Evolutionary conservation across 331 rosid genomes (phyloP).

Genomic region (Dryas integrifolia): DNA sequence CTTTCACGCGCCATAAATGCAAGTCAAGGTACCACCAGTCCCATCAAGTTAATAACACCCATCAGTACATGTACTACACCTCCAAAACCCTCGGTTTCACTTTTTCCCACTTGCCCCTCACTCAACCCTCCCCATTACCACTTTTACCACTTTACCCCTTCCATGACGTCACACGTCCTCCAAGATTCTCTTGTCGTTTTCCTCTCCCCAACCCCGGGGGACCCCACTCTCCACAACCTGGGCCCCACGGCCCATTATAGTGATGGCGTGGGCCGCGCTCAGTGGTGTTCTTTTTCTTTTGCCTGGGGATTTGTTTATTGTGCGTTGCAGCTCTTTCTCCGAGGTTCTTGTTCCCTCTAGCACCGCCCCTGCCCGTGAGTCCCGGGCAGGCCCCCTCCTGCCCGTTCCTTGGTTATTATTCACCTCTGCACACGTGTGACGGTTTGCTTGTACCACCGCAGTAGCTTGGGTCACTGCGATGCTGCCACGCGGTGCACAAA

Average conservation of each 20-base stretch:
- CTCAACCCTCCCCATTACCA: not conserved
- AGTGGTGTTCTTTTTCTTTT: slow-evolving; percentile 3
- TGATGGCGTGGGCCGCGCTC: slow-evolving; percentile 27
- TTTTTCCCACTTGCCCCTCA: slow-evolving; percentile 48
- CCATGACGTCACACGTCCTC: not conserved
- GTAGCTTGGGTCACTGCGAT: not conserved
- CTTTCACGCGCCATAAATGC: slow-evolving; percentile 35
- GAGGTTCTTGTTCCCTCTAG: slow-evolving; percentile 37
- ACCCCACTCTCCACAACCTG: slow-evolving; percentile 22
- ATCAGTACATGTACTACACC: slow-evolving; percentile 10
- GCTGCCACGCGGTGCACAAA: slow-evolving; percentile 31
- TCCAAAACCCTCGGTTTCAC: slow-evolving; percentile 56
- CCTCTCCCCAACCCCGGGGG: slow-evolving; percentile 6
- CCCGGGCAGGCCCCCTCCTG: slow-evolving; percentile 24
- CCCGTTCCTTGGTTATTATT: slow-evolving; percentile 6
- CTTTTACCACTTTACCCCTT: not conserved
- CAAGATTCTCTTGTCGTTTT: slow-evolving; percentile 65
- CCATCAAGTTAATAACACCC: not conserved
- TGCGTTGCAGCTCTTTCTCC: slow-evolving; percentile 36
- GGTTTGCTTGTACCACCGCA: slow-evolving; percentile 20
- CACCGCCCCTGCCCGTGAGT: slow-evolving; percentile 22
- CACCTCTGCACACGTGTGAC: slow-evolving; percentile 47
- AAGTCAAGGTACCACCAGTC: not conserved
- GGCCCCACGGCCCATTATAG: slow-evolving; percentile 28
- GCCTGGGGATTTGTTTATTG: slow-evolving; percentile 32